Evolutionary conservation across 352 stramenopile genomes (phyloP), one percentile per base, ranked within the genome.

Genomic region (Peronospora belbahrii): DNA sequence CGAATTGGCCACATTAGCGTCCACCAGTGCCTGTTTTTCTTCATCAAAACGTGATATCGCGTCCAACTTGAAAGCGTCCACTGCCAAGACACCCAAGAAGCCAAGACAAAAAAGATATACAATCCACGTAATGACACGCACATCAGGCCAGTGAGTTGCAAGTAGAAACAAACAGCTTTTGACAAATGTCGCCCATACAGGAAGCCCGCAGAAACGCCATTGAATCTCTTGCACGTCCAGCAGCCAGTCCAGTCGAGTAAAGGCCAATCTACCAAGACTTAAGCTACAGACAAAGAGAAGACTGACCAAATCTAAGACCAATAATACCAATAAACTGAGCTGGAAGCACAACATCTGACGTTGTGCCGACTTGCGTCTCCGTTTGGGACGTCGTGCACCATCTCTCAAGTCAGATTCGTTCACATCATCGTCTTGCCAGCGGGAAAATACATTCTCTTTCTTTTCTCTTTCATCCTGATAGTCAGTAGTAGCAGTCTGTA

Each of bases 1-100:
- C 23, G 76, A 88, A 60, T 88, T 92, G 42, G 79, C 79, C 23
- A 89, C 65, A 53, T 92, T 92, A 23, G 76, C 75, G 35, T 83
- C 62, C 37, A 76, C 57, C 0, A 92, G 61, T 13, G 58, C 44
- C 30, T 76, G 69, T 23, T 59, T 54, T 39, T 74, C 69, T 27
- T 89, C 71, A 22, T 83, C 58, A 15, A 67, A 48, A 40, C 73
- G 48, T 10, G 69, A 82, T 43, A 84, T 84, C 13, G 66, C 59
- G 56, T 92, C 77, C 38, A 92, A 53, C 23, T 56, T 48, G 55
- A 92, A 89, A 30, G 81, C 73, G 47, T 92, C 75, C 19, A 87
- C 56, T 11, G 77, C 77, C 36, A 92, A 55, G 24, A 87, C 48
- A 27, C 56, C 55, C 34, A 88, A 25, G 32, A 91, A 88, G n/a